Percentiles rank a stretch among this genome's conserved stretches.
Evolutionary conservation across 140 eudicot species (phyloP).

Genomic region (Erigeron philadelphicus): DNA sequence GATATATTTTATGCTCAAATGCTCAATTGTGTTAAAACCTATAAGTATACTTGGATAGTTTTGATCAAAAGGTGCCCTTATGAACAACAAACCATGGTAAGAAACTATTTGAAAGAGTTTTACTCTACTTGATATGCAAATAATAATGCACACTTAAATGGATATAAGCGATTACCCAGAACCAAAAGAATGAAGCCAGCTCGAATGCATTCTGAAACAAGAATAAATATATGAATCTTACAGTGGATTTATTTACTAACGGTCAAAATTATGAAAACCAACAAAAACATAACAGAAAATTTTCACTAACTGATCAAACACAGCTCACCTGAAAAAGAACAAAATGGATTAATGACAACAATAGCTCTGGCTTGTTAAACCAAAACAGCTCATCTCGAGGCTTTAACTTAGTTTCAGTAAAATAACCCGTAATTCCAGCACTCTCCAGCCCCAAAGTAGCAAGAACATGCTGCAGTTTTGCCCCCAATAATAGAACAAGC

Average conservation of each 20-base stretch:
- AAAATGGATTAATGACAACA: constrained; percentile 77
- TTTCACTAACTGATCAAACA: not conserved
- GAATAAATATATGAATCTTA: too few species aligned
- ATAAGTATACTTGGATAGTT: not conserved
- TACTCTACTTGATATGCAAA: not conserved
- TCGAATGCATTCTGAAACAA: constrained; percentile 70
- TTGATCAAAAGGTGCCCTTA: not conserved
- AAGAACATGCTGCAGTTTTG: constrained; percentile 84
- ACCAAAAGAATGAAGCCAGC: constrained; percentile 81
- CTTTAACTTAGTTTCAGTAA: constrained; percentile 55
- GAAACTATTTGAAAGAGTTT: not conserved
- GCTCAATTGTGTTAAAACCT: not conserved
- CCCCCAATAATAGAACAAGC: constrained; percentile 88
- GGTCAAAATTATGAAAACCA: not conserved
- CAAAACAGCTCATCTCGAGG: constrained; percentile 97
- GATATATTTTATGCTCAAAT: not conserved
- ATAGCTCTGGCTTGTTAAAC: constrained; percentile 84
- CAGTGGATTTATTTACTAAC: not conserved
- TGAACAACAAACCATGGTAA: not conserved
- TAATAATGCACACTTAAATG: not conserved
- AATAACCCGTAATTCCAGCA: constrained; percentile 61
- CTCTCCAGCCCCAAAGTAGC: constrained; percentile 96
- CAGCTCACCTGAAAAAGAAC: constrained; percentile 86
- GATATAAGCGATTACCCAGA: constrained; percentile 43
- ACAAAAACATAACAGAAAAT: not conserved